Base-by-base conservation (phyloP, 2,329 filamentous ascomycete genomes). In the Aspergillus brasiliensis region DNA sequence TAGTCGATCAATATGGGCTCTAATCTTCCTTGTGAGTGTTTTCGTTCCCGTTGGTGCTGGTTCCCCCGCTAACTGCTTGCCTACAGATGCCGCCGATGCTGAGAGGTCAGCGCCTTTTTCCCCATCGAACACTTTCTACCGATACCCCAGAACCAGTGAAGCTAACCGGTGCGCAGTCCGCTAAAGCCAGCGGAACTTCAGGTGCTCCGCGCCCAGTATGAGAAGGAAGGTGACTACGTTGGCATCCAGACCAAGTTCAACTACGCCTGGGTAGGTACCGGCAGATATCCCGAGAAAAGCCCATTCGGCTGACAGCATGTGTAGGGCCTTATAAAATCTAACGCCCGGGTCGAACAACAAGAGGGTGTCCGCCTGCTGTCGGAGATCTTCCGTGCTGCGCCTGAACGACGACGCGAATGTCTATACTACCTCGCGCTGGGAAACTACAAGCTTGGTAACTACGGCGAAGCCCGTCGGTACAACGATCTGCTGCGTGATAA, bases 241-340 rank as follows among this genome's bases (percentile, higher is more conserved):
- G 93, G 94, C 61, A 86, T 99, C 42, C 95, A 99, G 79, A 99
- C 95, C 63, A 98, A 98, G 77, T 99, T 99, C 86, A 99, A 99
- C 87, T 98, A 94, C 78, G 94, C 95, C 74, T 99, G 95, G 95
- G 92, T 96, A 86, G 59, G 82, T 68, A 13, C 11, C 31, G 31
- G 31, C 37, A 37, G 21, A 13, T 44, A 7, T 15, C 21, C 40
- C 19, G 40, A 44, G 13, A 5, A 17, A 25, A 5, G 19, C 3
- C 38, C 21, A 38, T 27, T 34, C 4, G 11, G 34, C 21, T 25
- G 48, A 38, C 37, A 19, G 3, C 31, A 34, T 34, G n/a, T 11
- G 31, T 64, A 96, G 92, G 95, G 95, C 67, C 86, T 99, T 67
- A 97, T 99, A 71, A 99, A 98, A 83, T 97, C 94, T 63, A 88